phyloP scores from a whole-genome alignment of 2,329 filamentous ascomycete genomes.

The Colletotrichum simmondsii region DNA sequence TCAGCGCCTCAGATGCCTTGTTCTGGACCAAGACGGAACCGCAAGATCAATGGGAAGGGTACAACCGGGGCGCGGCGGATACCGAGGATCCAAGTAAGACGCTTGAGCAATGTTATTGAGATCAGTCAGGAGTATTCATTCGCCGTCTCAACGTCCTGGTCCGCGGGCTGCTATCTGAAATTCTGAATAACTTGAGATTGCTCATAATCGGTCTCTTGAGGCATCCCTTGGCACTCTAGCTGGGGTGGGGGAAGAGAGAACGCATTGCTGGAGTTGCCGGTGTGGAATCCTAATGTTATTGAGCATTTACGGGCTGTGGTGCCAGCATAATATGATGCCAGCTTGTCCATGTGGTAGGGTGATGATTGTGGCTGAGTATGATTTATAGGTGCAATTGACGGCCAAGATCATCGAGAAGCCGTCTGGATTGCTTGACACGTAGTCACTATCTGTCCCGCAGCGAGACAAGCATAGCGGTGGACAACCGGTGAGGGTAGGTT shows the following conservation, averaged over 20 bases:
- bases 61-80: not conserved
- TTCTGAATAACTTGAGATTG: not conserved
- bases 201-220: not conserved
- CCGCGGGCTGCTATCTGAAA: not conserved
- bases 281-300: not conserved
- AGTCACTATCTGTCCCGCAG: not conserved
- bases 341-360: not conserved
- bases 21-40: not conserved
- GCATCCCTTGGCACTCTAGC: not conserved
- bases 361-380: not conserved
- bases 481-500: not conserved
- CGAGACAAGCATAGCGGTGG: not conserved
- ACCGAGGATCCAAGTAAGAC: not conserved
- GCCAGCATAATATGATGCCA: not conserved
- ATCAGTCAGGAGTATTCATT: not conserved
- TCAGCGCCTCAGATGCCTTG: not conserved
- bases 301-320: too few species aligned
- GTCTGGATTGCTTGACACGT: not conserved
- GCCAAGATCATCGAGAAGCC: not conserved
- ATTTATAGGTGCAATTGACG: not conserved
- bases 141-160: too few species aligned
- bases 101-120: not conserved
- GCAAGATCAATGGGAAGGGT: not conserved
- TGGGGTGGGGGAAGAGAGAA: too few species aligned
- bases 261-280: not conserved